Evolutionary conservation across 257 asterid genomes (phyloP).

Genomic region (Craterostigma plantagineum): DNA sequence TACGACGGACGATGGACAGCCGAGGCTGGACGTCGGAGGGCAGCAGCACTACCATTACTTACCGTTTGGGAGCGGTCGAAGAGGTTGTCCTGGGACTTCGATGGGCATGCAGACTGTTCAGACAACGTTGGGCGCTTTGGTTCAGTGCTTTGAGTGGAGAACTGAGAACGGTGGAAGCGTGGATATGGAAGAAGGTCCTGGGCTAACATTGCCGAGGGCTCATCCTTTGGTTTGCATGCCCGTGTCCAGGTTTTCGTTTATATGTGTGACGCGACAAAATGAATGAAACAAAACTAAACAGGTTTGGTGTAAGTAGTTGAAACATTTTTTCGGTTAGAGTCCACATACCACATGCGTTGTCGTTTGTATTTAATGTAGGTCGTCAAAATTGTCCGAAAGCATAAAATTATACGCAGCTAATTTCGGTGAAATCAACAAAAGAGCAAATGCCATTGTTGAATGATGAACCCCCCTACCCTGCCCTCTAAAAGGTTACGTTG

Average conservation of each 20-base stretch:
- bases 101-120: conserved; percentile 54
- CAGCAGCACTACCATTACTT: conserved; percentile 41
- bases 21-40: conserved; percentile 62
- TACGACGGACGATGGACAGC: conserved; percentile 11
- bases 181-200: conserved; percentile 51
- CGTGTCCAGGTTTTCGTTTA: conserved; percentile 17
- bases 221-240: conserved; percentile 39
- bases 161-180: conserved; percentile 17
- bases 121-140: conserved; percentile 38
- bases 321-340: too few species aligned
- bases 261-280: too few species aligned
- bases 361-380: too few species aligned
- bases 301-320: too few species aligned
- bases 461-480: too few species aligned
- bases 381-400: too few species aligned
- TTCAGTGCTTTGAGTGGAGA: conserved; percentile 64
- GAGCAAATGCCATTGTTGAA: too few species aligned
- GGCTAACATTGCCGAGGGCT: conserved; percentile 45
- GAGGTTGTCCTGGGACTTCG: conserved; percentile 72
- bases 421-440: too few species aligned
- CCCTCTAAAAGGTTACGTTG: too few species aligned
- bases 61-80: conserved; percentile 62
- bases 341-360: too few species aligned
- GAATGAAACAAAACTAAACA: too few species aligned
- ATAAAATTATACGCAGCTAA: too few species aligned